Percentiles rank a stretch among this genome's conserved stretches.
These are phyloP conservation scores for Centrapalus pauciflorus DNA, from an alignment of 129 eudicot species.

Conservation along the genomic window DNA sequence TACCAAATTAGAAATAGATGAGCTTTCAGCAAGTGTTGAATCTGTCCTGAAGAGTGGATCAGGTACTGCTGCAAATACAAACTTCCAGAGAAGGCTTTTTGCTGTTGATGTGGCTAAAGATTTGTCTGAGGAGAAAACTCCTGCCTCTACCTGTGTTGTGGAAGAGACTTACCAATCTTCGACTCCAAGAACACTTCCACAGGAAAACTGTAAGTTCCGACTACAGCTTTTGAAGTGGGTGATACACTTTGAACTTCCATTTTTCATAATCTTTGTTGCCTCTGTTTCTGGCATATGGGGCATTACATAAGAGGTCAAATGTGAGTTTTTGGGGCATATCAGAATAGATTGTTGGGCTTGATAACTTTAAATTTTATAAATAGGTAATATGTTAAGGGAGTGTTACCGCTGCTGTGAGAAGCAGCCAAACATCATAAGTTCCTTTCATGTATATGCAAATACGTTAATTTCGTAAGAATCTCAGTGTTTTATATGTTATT, in stretches of 20 bases:
- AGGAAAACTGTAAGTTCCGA: constrained; percentile 27
- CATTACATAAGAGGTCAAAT: too few relatives aligned
- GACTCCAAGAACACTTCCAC: constrained; percentile 21
- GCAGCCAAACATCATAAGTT: too few relatives aligned
- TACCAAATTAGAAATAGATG: constrained; percentile 35
- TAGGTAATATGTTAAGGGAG: too few relatives aligned
- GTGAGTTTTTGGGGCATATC: too few relatives aligned
- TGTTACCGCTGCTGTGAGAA: too few relatives aligned
- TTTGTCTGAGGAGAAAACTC: constrained; percentile 35
- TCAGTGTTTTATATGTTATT: too few relatives aligned
- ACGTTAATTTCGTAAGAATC: too few relatives aligned
- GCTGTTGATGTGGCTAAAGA: constrained; percentile 43
- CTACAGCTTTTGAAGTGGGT: not conserved
- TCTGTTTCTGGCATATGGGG: constrained; percentile 2
- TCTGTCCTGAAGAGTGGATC: constrained; percentile 18
- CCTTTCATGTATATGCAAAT: too few relatives aligned
- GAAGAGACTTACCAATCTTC: constrained; percentile 31
- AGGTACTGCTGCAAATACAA: constrained; percentile 21
- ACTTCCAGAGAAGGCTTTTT: constrained; percentile 32
- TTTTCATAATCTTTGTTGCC: not conserved
- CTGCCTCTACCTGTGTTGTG: constrained; percentile 19
- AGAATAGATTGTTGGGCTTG: too few relatives aligned
- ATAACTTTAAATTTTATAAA: too few relatives aligned
- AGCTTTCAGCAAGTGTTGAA: constrained; percentile 29
- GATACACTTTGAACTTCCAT: not conserved